Evolutionary conservation across 2,329 filamentous ascomycete species (phyloP), one percentile per base, ranked within the genome.

Genomic region (Cordyceps tenuipes): DNA sequence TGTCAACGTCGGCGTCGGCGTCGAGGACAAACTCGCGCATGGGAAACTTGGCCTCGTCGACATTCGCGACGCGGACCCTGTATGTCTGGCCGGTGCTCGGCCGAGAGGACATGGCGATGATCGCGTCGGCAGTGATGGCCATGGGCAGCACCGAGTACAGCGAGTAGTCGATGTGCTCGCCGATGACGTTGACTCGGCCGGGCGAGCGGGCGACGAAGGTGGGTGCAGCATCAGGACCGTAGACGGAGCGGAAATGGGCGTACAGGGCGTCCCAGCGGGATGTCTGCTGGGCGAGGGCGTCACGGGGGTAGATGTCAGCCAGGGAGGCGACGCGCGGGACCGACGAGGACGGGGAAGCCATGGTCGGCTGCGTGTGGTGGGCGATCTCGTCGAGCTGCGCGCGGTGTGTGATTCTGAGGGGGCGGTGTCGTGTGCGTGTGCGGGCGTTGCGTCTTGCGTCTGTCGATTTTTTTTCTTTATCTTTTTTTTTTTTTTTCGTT

Each of bases 81-180:
- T 85, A 87, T 77, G 81, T 80, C 29, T 21, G 76, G 72, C 34
- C 73, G 73, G 29, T 19, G 49, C 49, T 21, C 46, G 81, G 73
- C 31, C 80, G 79, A 60, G 80, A 76, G 67, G 72, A 82, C 43
- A 97, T 89, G 57, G 93, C 94, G 69, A 99, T 83, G 62, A 99
- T 82, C 61, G 91, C 88, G 73, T 99, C 94, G 63, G 91, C 89
- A 6, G 89, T 91, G 66, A 97, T 91, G 63, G 93, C 94, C 85
- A 97, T 97, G 57, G 94, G 94, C 26, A 99, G 81, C 62, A 97
- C 92, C 67, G 94, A 87, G 79, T 97, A 99, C 21, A 99, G 84
- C 15, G 91, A 96, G 77, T 99, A 99, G 78, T 99, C 94, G 69
- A 99, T 96, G 77, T 99, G 94, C 81, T 99, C 94, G 73, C 94